phyloP scores from a whole-genome alignment of 1,284 basidiomycete genomes.

The Ceratobasidium sp. region DNA sequence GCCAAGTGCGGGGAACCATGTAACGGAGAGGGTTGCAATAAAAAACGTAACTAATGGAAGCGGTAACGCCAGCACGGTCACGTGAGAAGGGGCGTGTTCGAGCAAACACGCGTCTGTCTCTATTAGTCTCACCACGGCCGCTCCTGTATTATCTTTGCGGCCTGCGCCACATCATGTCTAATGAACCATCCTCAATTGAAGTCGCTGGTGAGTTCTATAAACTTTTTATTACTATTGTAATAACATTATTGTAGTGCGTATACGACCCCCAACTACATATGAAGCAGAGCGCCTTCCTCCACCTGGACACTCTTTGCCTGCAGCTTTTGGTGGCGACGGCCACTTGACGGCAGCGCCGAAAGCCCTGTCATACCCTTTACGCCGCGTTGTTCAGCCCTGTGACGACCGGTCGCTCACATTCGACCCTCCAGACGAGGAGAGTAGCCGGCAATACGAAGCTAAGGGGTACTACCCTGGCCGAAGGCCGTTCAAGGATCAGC shows the following conservation, averaged over 20 bases:
- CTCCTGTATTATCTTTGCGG: conserved; percentile 25
- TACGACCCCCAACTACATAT: conserved; percentile 87
- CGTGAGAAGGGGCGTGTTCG: conserved; percentile 40
- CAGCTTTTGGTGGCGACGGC: conserved; percentile 82
- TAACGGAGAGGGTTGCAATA: no score
- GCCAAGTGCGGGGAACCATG: no score
- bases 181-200: conserved; percentile 83
- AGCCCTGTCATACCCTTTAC: conserved; percentile 62
- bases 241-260: conserved; percentile 74
- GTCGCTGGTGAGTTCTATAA: conserved; percentile 74
- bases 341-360: conserved; percentile 74
- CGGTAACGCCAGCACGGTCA: conserved; percentile 27
- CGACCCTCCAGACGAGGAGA: conserved; percentile 91
- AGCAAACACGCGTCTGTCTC: conserved; percentile 29
- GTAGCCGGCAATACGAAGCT: conserved; percentile 78
- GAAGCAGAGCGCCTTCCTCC: conserved; percentile 86
- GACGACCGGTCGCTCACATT: conserved; percentile 94
- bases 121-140: conserved; percentile 26
- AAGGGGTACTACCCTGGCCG: conserved; percentile 86
- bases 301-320: conserved; percentile 68
- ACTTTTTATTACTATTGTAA: conserved; percentile 18
- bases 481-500: conserved; percentile 91
- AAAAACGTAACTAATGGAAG: not conserved
- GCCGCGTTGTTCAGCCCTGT: conserved; percentile 82
- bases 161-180: conserved; percentile 66